A percentile compares a stretch with the other conserved stretches of the same genome.
phyloP scores from a whole-genome alignment of 139 green algal genomes.

The Closterium sp. region DNA sequence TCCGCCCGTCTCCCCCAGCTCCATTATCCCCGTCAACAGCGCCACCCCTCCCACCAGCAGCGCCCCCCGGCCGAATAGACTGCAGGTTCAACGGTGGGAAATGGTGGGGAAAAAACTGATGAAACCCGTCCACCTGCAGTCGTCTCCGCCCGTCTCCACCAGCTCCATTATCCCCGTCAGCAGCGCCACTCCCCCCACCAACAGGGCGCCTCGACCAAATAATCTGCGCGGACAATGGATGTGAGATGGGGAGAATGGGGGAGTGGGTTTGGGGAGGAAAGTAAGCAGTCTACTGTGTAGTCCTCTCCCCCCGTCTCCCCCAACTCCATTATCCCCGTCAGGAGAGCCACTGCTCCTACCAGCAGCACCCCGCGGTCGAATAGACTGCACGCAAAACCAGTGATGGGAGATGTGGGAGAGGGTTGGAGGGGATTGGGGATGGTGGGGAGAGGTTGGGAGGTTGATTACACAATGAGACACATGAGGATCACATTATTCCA shows the following conservation, averaged over 20 bases:
- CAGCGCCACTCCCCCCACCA: conserved; percentile 5
- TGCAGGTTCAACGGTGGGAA: no score
- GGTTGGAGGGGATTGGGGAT: no score
- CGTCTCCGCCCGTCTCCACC: conserved; percentile 8
- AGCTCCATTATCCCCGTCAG: conserved; percentile 20
- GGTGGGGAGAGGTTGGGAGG: no score
- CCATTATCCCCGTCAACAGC: conserved; percentile 18
- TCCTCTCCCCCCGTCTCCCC: conserved; percentile 1
- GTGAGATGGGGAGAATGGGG: no score
- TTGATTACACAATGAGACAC: no score
- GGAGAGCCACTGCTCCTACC: neutral
- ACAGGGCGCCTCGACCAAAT: neutral
- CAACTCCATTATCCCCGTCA: conserved; percentile 19
- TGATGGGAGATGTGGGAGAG: no score
- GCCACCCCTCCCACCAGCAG: neutral
- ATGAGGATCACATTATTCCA: no score
- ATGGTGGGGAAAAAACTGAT: no score
- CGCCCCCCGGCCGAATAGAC: neutral
- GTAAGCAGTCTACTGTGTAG: conserved; percentile 4
- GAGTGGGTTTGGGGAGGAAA: no score
- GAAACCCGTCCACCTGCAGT: neutral
- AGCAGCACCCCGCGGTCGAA: neutral
- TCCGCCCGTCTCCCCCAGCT: neutral
- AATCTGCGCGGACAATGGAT: neutral
- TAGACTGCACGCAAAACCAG: neutral